Evolutionary conservation across 106 monocot species (phyloP).

Genomic region (Dendrobium chrysotoxum): DNA sequence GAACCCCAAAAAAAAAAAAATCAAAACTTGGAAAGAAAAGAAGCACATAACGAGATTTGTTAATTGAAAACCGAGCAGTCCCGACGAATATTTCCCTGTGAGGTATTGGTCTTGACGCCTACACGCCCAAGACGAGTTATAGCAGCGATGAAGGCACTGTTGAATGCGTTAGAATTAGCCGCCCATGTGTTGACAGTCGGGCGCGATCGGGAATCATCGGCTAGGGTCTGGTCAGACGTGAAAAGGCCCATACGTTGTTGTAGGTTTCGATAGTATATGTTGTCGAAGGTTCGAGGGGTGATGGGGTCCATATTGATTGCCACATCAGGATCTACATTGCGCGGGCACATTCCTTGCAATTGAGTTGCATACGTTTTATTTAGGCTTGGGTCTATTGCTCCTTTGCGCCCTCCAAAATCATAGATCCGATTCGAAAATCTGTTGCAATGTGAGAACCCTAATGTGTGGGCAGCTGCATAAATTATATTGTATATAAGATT

Average conservation of each 20-base stretch:
- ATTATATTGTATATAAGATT: too few relatives aligned
- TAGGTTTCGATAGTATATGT: conserved; percentile 33
- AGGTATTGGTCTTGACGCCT: conserved; percentile 27
- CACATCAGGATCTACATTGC: conserved; percentile 4
- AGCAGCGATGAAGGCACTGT: conserved; percentile 26
- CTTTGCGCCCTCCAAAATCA: conserved; percentile 2
- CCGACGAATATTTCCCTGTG: conserved; percentile 31
- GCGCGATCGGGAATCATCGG: conserved; percentile 20
- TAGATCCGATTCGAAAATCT: conserved; percentile 12
- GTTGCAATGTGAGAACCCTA: conserved; percentile 26
- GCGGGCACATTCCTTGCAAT: conserved; percentile 17
- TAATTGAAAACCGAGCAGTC: conserved; percentile 33
- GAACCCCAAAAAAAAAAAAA: background rate
- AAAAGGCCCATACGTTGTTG: conserved; percentile 26
- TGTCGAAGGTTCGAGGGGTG: conserved; percentile 50
- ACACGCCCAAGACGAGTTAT: conserved; percentile 39
- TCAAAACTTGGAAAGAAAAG: background rate
- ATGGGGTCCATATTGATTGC: conserved; percentile 25
- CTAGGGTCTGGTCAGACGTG: conserved; percentile 32
- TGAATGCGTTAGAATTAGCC: background rate
- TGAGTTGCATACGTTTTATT: conserved; percentile 36
- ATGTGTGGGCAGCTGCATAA: conserved; percentile 16
- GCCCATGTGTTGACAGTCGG: conserved; percentile 5
- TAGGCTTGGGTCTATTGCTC: conserved; percentile 15
- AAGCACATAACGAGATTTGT: background rate